Conservation (phyloP, 192 early-diverging fungal genomes). For the Diversispora epigaea region DNA sequence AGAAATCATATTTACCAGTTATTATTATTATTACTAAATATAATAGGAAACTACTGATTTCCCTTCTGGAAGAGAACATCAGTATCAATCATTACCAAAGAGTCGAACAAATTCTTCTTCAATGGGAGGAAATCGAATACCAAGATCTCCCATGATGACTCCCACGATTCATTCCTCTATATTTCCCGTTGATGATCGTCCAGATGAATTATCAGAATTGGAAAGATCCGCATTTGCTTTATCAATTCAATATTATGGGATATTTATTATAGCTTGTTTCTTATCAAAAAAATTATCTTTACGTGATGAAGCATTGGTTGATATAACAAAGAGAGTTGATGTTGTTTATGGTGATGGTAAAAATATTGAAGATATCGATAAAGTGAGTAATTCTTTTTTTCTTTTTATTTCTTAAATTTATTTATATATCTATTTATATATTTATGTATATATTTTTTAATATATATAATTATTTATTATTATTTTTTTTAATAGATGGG, state of each 20-base stretch:
- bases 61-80: not conserved
- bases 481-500: conserved; percentile 30
- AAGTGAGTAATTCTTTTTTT: conserved; percentile 2
- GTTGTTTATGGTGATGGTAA: conserved; percentile 40
- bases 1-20: too few relatives aligned
- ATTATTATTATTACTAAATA: too few relatives aligned
- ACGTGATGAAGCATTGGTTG: conserved; percentile 53
- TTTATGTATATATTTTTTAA: not conserved
- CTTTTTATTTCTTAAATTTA: not conserved
- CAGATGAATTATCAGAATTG: conserved; percentile 37
- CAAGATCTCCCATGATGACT: not conserved
- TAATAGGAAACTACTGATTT: too few relatives aligned
- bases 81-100: not conserved
- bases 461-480: not conserved
- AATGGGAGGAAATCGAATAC: not conserved
- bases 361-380: conserved; percentile 36
- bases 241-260: conserved; percentile 51
- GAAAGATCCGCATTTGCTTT: conserved; percentile 36
- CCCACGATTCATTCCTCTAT: not conserved
- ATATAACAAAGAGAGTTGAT: conserved; percentile 43
- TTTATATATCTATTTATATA: not conserved
- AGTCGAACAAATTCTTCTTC: conserved; percentile 21
- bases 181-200: not conserved
- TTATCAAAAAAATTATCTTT: conserved; percentile 51
- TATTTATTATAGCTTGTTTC: conserved; percentile 48